Evolutionary conservation across 2,329 filamentous ascomycete species (phyloP), one percentile per base, ranked within the genome.

Genomic region (Xenoacremonium recifei): DNA sequence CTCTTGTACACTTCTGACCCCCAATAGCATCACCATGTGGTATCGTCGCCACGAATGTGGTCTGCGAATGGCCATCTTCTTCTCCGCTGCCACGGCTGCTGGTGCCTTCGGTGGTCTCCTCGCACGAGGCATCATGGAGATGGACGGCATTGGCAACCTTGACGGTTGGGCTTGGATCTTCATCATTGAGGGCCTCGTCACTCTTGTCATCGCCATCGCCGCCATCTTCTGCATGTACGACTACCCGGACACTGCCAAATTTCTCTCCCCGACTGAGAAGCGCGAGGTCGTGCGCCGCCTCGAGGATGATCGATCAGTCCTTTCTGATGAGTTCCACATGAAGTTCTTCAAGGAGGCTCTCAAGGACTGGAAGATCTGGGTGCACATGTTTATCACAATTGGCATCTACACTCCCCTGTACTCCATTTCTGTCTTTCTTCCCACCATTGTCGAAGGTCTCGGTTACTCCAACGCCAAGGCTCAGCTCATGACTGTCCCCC

Each of bases 101-200:
- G 79, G 80, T 34, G 79, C 80, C 2, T 84, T 84, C 47, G 79
- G 81, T 36, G 80, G 80, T 15, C 67, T 84, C 9, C 65, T 84
- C 13, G 80, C 80, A 3, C 75, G 74, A 21, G 80, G 71, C 17
- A 76, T 84, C 37, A 73, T 77, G 21, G 75, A 80, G 57, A 80
- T 84, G 73, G 54, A 70, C 2, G 75, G 75, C 3, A 51, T 67
- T 6, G 64, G 78, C 3, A 62, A 64, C 19, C 74, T 79, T 11
- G 61, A 65, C 37, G 85, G 84, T 2, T 92, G 87, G 87, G 72
- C 79, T 2, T 90, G 85, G 87, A 89, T 92, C 38, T 92, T 92
- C 61, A 85, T 90, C 44, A 67, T 89, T 4, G 83, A 87, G 60
- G 77, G 77, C 21, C 44, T 76, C 16, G 53, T 70, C 17, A 77